phyloP scores from a whole-genome alignment of 2,329 filamentous ascomycete species.

The Cladosporium sp. region DNA sequence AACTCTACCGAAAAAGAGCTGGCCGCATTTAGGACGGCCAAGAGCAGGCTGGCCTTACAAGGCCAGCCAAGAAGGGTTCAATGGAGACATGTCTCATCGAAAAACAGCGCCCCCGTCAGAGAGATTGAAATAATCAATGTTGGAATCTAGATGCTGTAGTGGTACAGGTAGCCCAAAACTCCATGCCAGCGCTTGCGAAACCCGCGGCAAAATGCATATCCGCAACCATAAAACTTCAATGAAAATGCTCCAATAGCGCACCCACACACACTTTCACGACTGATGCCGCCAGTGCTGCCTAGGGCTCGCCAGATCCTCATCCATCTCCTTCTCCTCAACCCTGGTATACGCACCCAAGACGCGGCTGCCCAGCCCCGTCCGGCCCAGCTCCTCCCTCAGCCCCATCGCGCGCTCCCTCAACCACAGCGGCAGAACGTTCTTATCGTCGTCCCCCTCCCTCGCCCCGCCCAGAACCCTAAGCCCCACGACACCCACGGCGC shows the following conservation, averaged over 20 bases:
- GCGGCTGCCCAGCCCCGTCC: slow-evolving; percentile 13
- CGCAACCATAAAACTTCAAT: neutral
- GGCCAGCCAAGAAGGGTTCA: no score
- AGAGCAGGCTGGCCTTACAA: no score
- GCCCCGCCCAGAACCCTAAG: slow-evolving; percentile 2
- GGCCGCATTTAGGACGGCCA: no score
- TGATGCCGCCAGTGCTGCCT: neutral
- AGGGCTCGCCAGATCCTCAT: slow-evolving; percentile 2
- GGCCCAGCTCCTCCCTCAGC: neutral
- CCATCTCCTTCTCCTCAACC: slow-evolving; percentile 18
- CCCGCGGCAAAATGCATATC: no score
- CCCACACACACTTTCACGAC: no score
- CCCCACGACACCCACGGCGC: slow-evolving; percentile 6
- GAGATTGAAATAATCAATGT: no score
- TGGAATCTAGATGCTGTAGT: no score
- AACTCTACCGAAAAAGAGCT: no score
- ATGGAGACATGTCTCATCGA: no score
- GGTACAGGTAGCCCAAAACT: no score
- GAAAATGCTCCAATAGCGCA: neutral
- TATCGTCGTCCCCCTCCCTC: neutral
- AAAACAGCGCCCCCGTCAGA: no score
- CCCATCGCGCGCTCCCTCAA: neutral
- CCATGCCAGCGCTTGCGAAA: no score
- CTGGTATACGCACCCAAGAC: slow-evolving; percentile 17
- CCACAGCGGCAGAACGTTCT: slow-evolving; percentile 2